Percentiles rank a stretch among this genome's conserved stretches.
These are phyloP conservation scores for Sphaerulina vaccinii DNA, from an alignment of 2,329 filamentous ascomycete genomes.

Conservation along the genomic window DNA sequence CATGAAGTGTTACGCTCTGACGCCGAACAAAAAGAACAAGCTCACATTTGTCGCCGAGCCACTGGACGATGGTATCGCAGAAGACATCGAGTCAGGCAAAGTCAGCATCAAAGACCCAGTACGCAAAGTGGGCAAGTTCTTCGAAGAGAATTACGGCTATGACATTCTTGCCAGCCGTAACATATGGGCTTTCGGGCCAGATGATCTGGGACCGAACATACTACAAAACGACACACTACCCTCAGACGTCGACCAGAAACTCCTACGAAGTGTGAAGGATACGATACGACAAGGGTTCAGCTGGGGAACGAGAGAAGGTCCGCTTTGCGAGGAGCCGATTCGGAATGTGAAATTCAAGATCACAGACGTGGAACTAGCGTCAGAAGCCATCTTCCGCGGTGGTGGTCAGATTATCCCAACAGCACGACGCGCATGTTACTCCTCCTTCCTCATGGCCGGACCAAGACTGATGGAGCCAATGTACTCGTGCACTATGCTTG, in stretches of 20 bases:
- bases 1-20: constrained; percentile 96
- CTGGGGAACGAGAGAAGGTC: constrained; percentile 94
- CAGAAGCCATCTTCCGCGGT: constrained; percentile 89
- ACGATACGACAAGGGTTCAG: constrained; percentile 94
- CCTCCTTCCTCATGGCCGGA: constrained; percentile 93
- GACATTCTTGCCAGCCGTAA: constrained; percentile 90
- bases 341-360: constrained; percentile 97
- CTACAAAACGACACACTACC: constrained; percentile 95
- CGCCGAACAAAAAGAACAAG: constrained; percentile 99
- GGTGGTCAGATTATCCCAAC: constrained; percentile 98
- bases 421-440: constrained; percentile 87
- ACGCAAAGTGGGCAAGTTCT: constrained; percentile 91
- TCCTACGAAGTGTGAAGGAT: constrained; percentile 82
- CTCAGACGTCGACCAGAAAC: constrained; percentile 89
- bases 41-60: constrained; percentile 98
- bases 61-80: constrained; percentile 88
- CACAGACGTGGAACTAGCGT: constrained; percentile 82
- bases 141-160: constrained; percentile 96
- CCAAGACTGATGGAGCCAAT: constrained; percentile 96
- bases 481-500: constrained; percentile 89
- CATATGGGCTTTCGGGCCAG: constrained; percentile 98
- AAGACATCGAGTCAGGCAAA: constrained; percentile 86
- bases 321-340: constrained; percentile 96
- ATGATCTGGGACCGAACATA: constrained; percentile 92
- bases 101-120: constrained; percentile 92